Conservation (phyloP, 2,329 filamentous ascomycete species). For the Neocucurbitaria cava region DNA sequence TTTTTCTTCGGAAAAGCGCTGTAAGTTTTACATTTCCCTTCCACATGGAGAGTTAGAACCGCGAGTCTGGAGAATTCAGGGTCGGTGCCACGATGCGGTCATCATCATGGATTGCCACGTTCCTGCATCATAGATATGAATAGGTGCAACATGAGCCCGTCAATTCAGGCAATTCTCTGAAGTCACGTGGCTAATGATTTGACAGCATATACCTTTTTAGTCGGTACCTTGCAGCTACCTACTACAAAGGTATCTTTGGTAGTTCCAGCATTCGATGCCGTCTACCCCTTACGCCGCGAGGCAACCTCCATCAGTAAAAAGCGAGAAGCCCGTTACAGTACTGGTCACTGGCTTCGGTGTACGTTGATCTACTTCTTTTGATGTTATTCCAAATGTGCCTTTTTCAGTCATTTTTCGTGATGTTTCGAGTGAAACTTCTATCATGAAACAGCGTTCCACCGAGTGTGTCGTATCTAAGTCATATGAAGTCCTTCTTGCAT, state of each 20-base stretch:
- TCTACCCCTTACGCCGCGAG: constrained; percentile 28
- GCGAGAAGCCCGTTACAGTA: constrained; percentile 43
- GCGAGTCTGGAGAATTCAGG: not conserved
- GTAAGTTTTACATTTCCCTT: not conserved
- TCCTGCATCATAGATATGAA: not conserved
- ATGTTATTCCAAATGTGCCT: too few species aligned
- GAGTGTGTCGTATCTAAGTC: too few species aligned
- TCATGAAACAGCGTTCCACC: not conserved
- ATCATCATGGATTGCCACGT: not conserved
- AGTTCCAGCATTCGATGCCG: constrained; percentile 19
- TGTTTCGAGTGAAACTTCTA: not conserved
- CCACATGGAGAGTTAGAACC: not conserved
- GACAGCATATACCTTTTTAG: constrained; percentile 1
- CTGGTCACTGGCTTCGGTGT: constrained; percentile 48
- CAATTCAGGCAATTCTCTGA: not conserved
- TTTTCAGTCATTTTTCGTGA: not conserved
- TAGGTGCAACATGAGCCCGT: not conserved
- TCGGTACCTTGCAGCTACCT: not conserved
- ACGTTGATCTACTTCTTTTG: constrained; percentile 8
- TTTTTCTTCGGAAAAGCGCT: not conserved
- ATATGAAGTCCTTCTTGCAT: not conserved
- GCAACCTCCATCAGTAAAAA: constrained; percentile 37
- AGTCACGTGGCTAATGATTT: constrained; percentile 2
- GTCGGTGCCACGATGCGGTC: not conserved
- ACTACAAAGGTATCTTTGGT: not conserved